Evolutionary conservation across 2,329 filamentous ascomycete species (phyloP).

Genomic region (Alternaria brassicae): DNA sequence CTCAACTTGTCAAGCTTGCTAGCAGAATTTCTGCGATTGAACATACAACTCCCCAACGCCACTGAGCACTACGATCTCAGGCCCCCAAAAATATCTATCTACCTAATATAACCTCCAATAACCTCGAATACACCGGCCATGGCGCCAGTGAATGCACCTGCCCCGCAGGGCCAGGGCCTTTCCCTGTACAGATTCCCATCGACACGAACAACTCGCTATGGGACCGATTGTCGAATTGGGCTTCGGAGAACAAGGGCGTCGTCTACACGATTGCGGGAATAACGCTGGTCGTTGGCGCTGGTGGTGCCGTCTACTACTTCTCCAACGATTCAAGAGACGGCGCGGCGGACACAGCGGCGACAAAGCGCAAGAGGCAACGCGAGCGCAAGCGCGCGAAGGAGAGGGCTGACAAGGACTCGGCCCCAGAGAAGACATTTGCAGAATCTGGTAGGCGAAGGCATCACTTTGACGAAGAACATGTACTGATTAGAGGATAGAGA

Average conservation of each 20-base stretch:
- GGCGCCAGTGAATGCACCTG: constrained; percentile 40
- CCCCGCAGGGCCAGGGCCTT: constrained; percentile 43
- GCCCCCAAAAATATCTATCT: constrained; percentile 8
- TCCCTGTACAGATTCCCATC: constrained; percentile 47
- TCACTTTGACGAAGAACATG: not conserved
- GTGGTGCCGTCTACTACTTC: constrained; percentile 92
- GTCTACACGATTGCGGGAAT: constrained; percentile 97
- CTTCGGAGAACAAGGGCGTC: constrained; percentile 91
- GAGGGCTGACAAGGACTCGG: constrained; percentile 59
- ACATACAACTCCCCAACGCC: constrained; percentile 22
- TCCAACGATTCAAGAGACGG: constrained; percentile 57
- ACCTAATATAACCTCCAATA: constrained; percentile 6
- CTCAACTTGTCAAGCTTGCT: constrained; percentile 10
- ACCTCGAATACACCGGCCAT: constrained; percentile 26
- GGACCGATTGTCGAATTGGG: constrained; percentile 91
- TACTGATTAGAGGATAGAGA: constrained; percentile 43
- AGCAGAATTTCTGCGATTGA: constrained; percentile 24
- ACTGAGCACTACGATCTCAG: constrained; percentile 21
- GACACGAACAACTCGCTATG: constrained; percentile 70
- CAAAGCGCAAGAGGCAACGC: constrained; percentile 84
- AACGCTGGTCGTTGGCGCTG: constrained; percentile 87
- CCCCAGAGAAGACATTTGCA: constrained; percentile 42
- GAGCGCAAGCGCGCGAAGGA: constrained; percentile 89
- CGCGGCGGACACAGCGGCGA: constrained; percentile 38
- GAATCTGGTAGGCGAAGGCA: constrained; percentile 40